Evolutionary conservation across 2,329 filamentous ascomycete genomes (phyloP), one percentile per base, ranked within the genome.

Genomic region (Aspergillus chevalieri): DNA sequence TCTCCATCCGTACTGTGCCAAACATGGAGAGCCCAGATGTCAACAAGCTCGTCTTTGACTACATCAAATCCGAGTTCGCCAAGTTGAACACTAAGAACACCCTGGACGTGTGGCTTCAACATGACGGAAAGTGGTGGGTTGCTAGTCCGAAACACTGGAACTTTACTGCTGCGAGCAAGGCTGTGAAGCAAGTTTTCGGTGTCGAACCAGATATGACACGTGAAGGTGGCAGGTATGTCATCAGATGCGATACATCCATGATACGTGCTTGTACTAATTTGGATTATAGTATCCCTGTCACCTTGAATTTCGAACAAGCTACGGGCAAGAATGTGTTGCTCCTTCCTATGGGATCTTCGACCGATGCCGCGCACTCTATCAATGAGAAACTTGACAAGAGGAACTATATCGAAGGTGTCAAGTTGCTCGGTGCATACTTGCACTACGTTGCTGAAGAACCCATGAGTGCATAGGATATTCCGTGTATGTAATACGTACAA

Each of bases 141-240:
- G 90, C 94, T 43, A 91, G 87, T 66, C 92, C 93, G 26, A 93
- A 95, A 75, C 92, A 98, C 80, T 97, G 93, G 90, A 98, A 98
- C 80, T 98, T 97, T 75, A 82, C 84, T 26, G 92, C 92, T 22
- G 93, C 93, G 12, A 83, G 86, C 65, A 97, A 95, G 80, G 93
- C 93, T n/a, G 90, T 93, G 30, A 86, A 97, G 78, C 83, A 89
- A 57, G 93, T 98, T 34, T 98, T 90, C 82, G 88, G 88, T 47
- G 86, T 95, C 48, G 80, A 90, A 76, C 93, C 93, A 22, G 93
- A 98, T 74, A 86, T 95, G 72, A 98, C 93, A 38, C 83, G 93
- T 55, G 93, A 98, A 76, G 93, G 93, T 71, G 93, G 93, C 73
- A 88, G 84, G 84, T 85, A 74, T 69, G 79, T 98, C 34, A 98